Conservation (phyloP, 2,329 filamentous ascomycete species). For the Fusarium dimerum region DNA sequence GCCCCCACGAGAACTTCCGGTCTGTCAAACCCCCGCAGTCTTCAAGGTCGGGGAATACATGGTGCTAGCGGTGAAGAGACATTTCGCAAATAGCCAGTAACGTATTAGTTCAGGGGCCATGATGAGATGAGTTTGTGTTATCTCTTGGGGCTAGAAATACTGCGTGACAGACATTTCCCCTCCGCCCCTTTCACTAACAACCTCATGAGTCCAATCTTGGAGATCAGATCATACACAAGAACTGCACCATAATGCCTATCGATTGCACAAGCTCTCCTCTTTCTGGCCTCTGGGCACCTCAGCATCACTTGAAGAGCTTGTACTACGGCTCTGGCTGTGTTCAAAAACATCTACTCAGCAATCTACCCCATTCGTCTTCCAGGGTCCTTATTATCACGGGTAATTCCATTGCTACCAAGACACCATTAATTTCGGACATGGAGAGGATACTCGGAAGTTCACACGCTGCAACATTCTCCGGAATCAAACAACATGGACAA, state of each 20-base stretch:
- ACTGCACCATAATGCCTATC: conserved; percentile 10
- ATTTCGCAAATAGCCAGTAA: not conserved
- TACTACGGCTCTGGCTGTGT: conserved; percentile 22
- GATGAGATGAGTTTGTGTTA: not conserved
- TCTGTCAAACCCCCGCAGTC: conserved; percentile 2
- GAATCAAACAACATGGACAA: conserved; percentile 20
- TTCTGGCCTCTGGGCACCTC: conserved; percentile 20
- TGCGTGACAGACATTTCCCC: not conserved
- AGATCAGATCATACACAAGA: not conserved
- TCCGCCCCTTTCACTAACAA: not conserved
- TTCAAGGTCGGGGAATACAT: conserved; percentile 7
- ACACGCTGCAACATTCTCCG: conserved; percentile 12
- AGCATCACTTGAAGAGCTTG: conserved; percentile 17
- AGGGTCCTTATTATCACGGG: conserved; percentile 22
- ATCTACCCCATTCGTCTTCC: conserved; percentile 13
- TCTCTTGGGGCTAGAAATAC: conserved; percentile 16
- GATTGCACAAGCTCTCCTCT: conserved; percentile 16
- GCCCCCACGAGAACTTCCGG: conserved; percentile 3
- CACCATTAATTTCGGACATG: conserved; percentile 12
- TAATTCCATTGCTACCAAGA: conserved; percentile 11
- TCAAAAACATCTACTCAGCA: conserved; percentile 15
- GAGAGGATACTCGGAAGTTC: conserved; percentile 11
- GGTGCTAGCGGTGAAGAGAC: not conserved
- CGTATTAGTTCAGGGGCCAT: not conserved
- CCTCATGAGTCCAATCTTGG: not conserved